These are phyloP conservation scores for Boletus sp. DNA, from an alignment of 768 basidiomycete species.

Conservation along the genomic window DNA sequence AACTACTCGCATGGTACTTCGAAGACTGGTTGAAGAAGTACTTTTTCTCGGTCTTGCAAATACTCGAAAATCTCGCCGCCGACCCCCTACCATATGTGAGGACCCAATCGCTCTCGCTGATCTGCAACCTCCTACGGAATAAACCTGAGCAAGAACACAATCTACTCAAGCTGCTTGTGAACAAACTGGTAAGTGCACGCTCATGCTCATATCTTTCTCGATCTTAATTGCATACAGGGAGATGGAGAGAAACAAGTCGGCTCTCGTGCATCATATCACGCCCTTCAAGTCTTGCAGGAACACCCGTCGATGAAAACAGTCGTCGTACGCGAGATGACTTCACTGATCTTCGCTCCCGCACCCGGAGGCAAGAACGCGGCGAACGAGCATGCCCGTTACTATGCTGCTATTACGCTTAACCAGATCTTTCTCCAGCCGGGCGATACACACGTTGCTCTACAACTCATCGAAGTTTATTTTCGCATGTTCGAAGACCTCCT, in stretches of 20 bases:
- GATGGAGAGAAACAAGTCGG: constrained; percentile 87
- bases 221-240: constrained; percentile 48
- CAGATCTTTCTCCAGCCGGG: constrained; percentile 73
- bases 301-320: constrained; percentile 94
- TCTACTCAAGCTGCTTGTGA: constrained; percentile 84
- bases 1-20: constrained; percentile 83
- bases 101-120: constrained; percentile 75
- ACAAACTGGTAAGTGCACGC: constrained; percentile 72
- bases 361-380: constrained; percentile 33
- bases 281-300: constrained; percentile 84
- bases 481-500: constrained; percentile 90
- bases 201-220: neutral
- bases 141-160: constrained; percentile 99
- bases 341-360: constrained; percentile 54
- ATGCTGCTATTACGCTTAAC: constrained; percentile 91
- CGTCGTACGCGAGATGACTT: constrained; percentile 81
- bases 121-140: constrained; percentile 76
- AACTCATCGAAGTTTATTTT: constrained; percentile 89
- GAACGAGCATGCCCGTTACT: constrained; percentile 83
- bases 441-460: constrained; percentile 73
- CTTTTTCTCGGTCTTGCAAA: constrained; percentile 88
- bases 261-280: constrained; percentile 85
- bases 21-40: constrained; percentile 98
- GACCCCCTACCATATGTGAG: constrained; percentile 89
- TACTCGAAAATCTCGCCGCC: constrained; percentile 81